Percentiles rank a stretch among this genome's conserved stretches.
Conservation (phyloP, 331 rosid genomes). For the Quercus tomentella region DNA sequence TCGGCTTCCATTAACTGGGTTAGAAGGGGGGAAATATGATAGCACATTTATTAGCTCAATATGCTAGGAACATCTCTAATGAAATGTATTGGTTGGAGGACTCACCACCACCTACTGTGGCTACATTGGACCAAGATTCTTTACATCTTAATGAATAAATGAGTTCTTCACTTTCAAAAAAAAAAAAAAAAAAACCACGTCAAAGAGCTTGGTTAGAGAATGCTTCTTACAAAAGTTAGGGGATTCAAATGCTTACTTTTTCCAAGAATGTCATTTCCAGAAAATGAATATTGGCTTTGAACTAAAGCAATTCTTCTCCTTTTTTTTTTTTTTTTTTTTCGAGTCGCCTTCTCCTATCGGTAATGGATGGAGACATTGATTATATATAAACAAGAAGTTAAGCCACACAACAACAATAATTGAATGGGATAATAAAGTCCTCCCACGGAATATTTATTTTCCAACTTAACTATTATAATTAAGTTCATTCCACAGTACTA, state of each 20-base stretch:
- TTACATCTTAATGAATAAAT: too few relatives aligned
- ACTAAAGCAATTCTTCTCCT: conserved; percentile 71
- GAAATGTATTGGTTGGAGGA: too few relatives aligned
- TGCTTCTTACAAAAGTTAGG: conserved; percentile 15
- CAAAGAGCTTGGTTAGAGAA: not conserved
- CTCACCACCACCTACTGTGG: too few relatives aligned
- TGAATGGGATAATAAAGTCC: not conserved
- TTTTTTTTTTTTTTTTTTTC: too few relatives aligned
- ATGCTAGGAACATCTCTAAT: too few relatives aligned
- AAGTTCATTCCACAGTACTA: not conserved
- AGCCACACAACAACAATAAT: too few relatives aligned
- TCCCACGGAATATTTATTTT: not conserved
- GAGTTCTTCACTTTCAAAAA: too few relatives aligned
- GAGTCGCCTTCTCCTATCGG: conserved; percentile 53
- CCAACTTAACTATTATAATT: not conserved
- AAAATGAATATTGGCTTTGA: not conserved
- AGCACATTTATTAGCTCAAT: too few relatives aligned
- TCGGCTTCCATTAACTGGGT: too few relatives aligned
- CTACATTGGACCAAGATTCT: too few relatives aligned
- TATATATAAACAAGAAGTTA: not conserved
- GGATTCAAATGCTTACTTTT: conserved; percentile 11
- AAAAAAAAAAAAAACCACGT: too few relatives aligned
- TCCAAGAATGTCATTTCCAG: conserved; percentile 9
- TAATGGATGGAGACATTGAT: not conserved
- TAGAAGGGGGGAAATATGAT: too few relatives aligned